Evolutionary conservation across 768 basidiomycete genomes (phyloP).

Genomic region (Suillus paluster): DNA sequence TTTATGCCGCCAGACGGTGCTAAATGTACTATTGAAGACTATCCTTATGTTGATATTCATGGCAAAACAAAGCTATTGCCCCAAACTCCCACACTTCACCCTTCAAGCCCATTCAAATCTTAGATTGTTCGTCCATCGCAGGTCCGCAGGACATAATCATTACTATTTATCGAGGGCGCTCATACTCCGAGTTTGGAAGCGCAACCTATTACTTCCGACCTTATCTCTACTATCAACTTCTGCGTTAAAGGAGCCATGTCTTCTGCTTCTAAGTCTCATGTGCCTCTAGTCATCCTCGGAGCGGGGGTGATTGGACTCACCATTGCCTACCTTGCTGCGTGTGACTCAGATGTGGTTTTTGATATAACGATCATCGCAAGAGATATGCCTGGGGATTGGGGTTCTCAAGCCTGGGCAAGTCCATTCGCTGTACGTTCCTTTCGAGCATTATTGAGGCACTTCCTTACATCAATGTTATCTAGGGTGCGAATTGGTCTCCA

Average conservation of each 20-base stretch:
- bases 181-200: background rate
- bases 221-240: constrained; percentile 1
- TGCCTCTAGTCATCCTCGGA: constrained; percentile 38
- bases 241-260: constrained; percentile 17
- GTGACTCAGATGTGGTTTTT: constrained; percentile 23
- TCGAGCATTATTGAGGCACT: background rate
- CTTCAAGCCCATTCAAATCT: background rate
- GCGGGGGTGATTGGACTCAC: constrained; percentile 46
- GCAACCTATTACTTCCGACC: background rate
- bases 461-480: background rate
- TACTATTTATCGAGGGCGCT: background rate
- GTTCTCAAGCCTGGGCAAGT: constrained; percentile 51
- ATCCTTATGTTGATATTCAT: background rate
- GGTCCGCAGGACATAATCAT: background rate
- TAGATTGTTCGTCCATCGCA: background rate
- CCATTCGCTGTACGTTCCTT: constrained; percentile 50
- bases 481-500: constrained; percentile 56
- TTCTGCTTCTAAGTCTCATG: constrained; percentile 9
- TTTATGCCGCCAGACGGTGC: background rate
- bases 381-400: constrained; percentile 41
- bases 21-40: background rate
- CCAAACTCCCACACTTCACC: too few species aligned
- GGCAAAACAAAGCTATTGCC: background rate
- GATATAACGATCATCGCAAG: constrained; percentile 37
- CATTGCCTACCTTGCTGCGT: constrained; percentile 36